Percentiles rank a stretch among this genome's conserved stretches.
These are phyloP conservation scores for Tetraselmis chui DNA, from an alignment of 139 green algal species.

Conservation along the genomic window DNA sequence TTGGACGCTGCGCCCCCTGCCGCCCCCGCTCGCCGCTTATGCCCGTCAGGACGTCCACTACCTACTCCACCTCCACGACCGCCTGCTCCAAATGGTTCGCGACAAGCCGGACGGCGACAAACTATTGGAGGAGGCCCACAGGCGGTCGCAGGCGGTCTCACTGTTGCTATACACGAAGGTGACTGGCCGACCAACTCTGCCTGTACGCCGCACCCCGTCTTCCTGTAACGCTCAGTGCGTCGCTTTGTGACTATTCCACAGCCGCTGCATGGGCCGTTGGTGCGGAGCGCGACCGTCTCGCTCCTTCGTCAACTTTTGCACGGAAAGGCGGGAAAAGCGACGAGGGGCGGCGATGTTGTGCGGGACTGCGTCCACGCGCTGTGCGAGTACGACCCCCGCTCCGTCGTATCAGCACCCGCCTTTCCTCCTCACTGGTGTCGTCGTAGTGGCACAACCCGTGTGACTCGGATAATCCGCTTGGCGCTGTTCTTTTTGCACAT, in stretches of 20 bases:
- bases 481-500: too few relatives aligned
- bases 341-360: neutral
- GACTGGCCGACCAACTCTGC: neutral
- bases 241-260: neutral
- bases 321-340: neutral
- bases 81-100: constrained; percentile 20
- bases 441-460: too few relatives aligned
- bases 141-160: constrained; percentile 23
- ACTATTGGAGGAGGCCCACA: constrained; percentile 11
- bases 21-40: constrained; percentile 48
- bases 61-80: constrained; percentile 48
- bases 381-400: constrained; percentile 31
- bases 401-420: too few relatives aligned
- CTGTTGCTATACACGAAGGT: constrained; percentile 20
- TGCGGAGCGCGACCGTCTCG: neutral
- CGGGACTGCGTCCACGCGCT: constrained; percentile 35
- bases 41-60: constrained; percentile 63
- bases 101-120: neutral
- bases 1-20: constrained; percentile 66
- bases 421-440: too few relatives aligned
- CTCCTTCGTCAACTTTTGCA: neutral
- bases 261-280: neutral
- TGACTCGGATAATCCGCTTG: too few relatives aligned
- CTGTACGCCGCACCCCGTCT: neutral
- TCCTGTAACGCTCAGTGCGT: neutral